Base-by-base conservation (phyloP, 805 yeast genomes). In the Wickerhamomyces hampshirensis region DNA sequence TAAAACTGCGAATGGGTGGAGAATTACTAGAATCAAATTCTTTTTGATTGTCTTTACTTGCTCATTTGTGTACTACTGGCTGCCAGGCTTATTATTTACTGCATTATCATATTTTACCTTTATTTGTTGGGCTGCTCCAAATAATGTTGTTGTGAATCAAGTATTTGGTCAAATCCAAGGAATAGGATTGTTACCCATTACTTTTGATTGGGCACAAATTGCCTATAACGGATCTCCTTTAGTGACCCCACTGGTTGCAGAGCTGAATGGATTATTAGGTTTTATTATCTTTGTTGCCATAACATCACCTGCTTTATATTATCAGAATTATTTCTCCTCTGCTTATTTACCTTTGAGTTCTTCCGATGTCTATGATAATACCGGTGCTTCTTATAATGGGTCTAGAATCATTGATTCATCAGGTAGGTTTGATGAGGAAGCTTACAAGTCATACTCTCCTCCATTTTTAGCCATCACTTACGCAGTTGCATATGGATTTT, bases 141-240 rank as follows among this genome's bases (percentile, higher is more conserved):
- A 21, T 8, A 21, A 21, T 11, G 11, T 21, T 21, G 24, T 21
- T 21, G 24, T 21, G 7, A 21, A 21, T 21, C 24, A 21, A 21
- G 10, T 21, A 21, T 80, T 81, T 46, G 91, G 91, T 33, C 64
- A 73, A 6, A 43, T 60, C 8, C 59, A 74, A 12, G 89, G 89
- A 11, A 59, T 80, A 40, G 87, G 85, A 15, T 51, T 78, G 53
- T 56, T 78, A 45, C 88, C 88, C 9, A 54, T 79, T 30, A 74
- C 83, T 13, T 78, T 81, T 49, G 86, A 80, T 58, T 81, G 85
- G 85, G 71, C 72, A 48, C 76, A 75, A 50, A 63, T 79, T 28
- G 70, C 77, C 7, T 64, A 62, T 23, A 71, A 68, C 43, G 79
- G 79, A 13, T 73, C 80, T 15, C 86, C 87, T 9, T 65, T 81